phyloP scores from a whole-genome alignment of 2,329 filamentous ascomycete genomes.

The Monosporascus sp. region DNA sequence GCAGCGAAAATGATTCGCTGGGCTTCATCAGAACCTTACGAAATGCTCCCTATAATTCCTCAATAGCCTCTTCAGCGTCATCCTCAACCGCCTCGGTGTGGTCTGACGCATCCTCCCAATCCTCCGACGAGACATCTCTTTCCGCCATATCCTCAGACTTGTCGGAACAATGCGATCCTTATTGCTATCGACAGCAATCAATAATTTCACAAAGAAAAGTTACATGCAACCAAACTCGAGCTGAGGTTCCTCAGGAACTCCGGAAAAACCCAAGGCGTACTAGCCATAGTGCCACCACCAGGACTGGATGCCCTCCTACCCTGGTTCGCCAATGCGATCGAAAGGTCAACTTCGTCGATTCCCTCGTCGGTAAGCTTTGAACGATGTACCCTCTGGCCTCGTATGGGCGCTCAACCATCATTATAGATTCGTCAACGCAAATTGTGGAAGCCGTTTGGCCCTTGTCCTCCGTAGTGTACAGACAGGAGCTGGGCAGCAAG shows the following conservation, averaged over 20 bases:
- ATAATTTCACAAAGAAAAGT: conserved; percentile 27
- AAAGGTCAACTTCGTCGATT: conserved; percentile 93
- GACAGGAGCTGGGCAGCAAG: conserved; percentile 66
- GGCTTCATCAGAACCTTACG: conserved; percentile 42
- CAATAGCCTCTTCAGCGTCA: conserved; percentile 69
- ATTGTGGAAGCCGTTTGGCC: conserved; percentile 98
- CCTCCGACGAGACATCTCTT: conserved; percentile 62
- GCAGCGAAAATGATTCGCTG: conserved; percentile 48
- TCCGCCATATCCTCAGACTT: conserved; percentile 56
- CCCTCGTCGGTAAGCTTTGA: conserved; percentile 84
- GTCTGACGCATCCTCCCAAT: conserved; percentile 66
- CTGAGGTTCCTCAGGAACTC: conserved; percentile 52
- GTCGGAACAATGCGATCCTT: conserved; percentile 42
- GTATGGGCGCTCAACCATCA: conserved; percentile 28
- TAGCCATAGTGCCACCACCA: conserved; percentile 47
- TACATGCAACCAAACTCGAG: conserved; percentile 27
- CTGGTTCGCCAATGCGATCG: conserved; percentile 84
- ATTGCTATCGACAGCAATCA: conserved; percentile 28
- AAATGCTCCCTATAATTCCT: conserved; percentile 61
- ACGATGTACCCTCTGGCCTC: conserved; percentile 18
- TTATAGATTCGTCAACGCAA: conserved; percentile 86
- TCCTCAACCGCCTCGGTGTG: conserved; percentile 74
- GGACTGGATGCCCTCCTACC: conserved; percentile 62
- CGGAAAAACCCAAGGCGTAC: conserved; percentile 61
- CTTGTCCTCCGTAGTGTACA: conserved; percentile 73